Evolutionary conservation across 148 eudicot genomes (phyloP).

Genomic region (Bassia scoparia): DNA sequence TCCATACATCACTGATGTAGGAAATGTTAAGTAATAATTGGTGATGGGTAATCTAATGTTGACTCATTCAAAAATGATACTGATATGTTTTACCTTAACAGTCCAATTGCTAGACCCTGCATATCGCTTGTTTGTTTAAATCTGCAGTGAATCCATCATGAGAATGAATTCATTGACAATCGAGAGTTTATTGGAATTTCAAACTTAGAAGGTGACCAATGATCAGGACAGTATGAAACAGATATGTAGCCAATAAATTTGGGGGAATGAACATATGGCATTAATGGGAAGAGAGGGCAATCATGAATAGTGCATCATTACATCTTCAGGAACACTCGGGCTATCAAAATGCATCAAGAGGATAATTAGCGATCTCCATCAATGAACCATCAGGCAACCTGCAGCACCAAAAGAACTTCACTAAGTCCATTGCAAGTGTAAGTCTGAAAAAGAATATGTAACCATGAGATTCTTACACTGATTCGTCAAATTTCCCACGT

Average conservation of each 20-base stretch:
- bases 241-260: neutral
- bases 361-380: conserved; percentile 90
- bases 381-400: conserved; percentile 93
- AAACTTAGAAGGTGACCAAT: neutral
- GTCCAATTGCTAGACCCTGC: conserved; percentile 93
- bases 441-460: neutral
- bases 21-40: neutral
- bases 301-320: conserved; percentile 28
- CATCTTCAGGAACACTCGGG: conserved; percentile 95
- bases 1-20: neutral
- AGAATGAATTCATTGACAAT: neutral
- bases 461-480: conserved; percentile 51
- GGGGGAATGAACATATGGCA: neutral
- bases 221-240: neutral
- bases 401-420: conserved; percentile 28
- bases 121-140: conserved; percentile 84
- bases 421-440: neutral
- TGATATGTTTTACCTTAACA: conserved; percentile 56
- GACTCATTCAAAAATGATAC: conserved; percentile 1
- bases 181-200: neutral
- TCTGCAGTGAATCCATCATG: conserved; percentile 40
- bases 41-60: neutral
- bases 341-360: conserved; percentile 83
- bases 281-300: neutral
- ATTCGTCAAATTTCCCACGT: conserved; percentile 92